Conservation (phyloP, 2,329 filamentous ascomycete species). For the Ascochyta viciae-villosae region DNA sequence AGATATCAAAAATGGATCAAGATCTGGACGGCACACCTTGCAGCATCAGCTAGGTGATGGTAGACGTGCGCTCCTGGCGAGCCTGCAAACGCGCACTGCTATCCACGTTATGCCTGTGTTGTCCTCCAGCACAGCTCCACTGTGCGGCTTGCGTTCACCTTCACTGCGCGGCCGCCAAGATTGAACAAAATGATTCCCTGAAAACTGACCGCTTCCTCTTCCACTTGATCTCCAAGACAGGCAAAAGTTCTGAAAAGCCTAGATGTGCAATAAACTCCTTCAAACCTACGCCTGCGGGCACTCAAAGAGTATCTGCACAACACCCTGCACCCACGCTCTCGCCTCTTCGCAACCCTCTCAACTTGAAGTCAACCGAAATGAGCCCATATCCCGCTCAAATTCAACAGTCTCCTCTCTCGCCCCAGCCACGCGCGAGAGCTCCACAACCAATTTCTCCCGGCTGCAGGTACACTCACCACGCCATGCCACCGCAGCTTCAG, state of each 20-base stretch:
- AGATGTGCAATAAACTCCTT: constrained; percentile 38
- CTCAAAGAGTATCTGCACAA: constrained; percentile 35
- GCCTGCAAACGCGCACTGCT: neutral
- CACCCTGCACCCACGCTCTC: constrained; percentile 34
- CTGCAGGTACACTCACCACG: neutral
- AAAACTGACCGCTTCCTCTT: neutral
- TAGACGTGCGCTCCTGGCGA: neutral
- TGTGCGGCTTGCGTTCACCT: constrained; percentile 1
- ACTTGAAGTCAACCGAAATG: neutral
- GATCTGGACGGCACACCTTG: neutral
- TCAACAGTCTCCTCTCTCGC: constrained; percentile 16
- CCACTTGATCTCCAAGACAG: neutral
- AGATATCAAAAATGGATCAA: constrained; percentile 9
- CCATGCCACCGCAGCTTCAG: neutral
- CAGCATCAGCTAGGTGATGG: neutral
- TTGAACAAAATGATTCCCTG: no score
- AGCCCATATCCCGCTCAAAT: constrained; percentile 13
- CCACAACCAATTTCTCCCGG: neutral
- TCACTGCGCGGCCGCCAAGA: neutral
- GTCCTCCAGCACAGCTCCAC: neutral
- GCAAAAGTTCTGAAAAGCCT: neutral
- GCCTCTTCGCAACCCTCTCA: neutral
- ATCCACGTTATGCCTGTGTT: neutral
- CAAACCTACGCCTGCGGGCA: constrained; percentile 38
- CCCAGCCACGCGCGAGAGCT: neutral